A percentile compares a stretch with the other conserved stretches of the same genome.
Conservation (phyloP, 345 rosid genomes). For the Limnanthes douglasii region DNA sequence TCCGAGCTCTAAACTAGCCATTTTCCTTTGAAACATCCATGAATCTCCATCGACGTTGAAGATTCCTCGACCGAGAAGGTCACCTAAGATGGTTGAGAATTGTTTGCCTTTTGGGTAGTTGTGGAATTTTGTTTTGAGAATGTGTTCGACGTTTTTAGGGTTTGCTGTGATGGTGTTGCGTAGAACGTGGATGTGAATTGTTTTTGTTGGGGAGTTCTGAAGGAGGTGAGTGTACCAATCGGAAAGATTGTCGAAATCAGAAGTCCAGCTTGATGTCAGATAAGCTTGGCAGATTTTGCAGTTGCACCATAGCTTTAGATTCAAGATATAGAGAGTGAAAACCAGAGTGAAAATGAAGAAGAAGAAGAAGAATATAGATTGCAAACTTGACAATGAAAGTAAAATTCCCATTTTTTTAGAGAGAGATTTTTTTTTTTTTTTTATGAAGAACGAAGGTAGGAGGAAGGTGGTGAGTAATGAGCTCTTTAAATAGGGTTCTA, state of each 20-base stretch:
- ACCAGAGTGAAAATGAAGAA: conserved; percentile 5
- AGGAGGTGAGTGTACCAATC: conserved; percentile 76
- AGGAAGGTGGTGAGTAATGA: too few species aligned
- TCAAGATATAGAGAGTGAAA: conserved; percentile 9
- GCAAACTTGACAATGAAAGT: too few species aligned
- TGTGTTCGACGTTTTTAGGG: conserved; percentile 51
- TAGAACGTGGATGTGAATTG: conserved; percentile 61
- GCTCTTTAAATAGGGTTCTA: too few species aligned
- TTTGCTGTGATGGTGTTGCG: conserved; percentile 54
- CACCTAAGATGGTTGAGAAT: conserved; percentile 57
- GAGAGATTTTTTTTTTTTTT: too few species aligned
- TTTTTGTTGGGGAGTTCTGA: conserved; percentile 31
- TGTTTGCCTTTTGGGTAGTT: conserved; percentile 75
- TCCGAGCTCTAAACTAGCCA: conserved; percentile 48
- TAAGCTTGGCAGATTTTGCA: conserved; percentile 54
- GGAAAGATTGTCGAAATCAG: conserved; percentile 36
- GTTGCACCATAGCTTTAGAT: conserved; percentile 37
- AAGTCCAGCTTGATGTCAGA: conserved; percentile 39
- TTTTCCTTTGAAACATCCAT: conserved; percentile 55
- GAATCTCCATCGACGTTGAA: conserved; percentile 66
- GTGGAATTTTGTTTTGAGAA: conserved; percentile 49
- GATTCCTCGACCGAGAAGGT: conserved; percentile 65
- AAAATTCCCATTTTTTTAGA: too few species aligned
- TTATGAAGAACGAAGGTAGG: too few species aligned
- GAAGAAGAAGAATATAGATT: conserved; percentile 10